Evolutionary conservation across 495 filamentous ascomycete species (phyloP).

Genomic region (Annulohypoxylon moriforme): DNA sequence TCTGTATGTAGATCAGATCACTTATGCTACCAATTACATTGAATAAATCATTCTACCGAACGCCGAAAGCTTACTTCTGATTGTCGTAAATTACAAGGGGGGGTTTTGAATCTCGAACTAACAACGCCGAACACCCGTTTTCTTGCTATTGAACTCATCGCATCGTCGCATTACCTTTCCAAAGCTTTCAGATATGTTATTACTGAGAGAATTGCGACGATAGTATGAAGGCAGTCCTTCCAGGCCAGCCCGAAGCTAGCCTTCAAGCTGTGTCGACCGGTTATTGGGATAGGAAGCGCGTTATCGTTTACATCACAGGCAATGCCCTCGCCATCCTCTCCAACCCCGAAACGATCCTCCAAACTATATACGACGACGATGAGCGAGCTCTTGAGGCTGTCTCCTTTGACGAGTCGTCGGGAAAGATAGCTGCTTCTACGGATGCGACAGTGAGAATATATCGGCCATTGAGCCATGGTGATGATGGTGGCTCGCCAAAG

Average conservation of each 20-base stretch:
- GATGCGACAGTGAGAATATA: conserved; percentile 78
- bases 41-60: conserved; percentile 1
- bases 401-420: conserved; percentile 80
- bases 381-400: conserved; percentile 75
- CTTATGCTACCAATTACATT: conserved; percentile 3
- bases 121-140: conserved; percentile 12
- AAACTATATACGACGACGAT: conserved; percentile 91
- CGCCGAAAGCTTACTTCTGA: conserved; percentile 7
- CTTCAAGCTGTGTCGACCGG: conserved; percentile 90
- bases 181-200: conserved; percentile 43
- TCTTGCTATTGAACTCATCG: not conserved
- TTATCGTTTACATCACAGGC: conserved; percentile 94
- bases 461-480: conserved; percentile 75
- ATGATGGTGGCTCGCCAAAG: conserved; percentile 69
- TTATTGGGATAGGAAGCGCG: conserved; percentile 80
- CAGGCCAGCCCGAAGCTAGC: conserved; percentile 88
- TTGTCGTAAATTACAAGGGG: conserved; percentile 2
- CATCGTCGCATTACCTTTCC: not conserved
- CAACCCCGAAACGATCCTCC: conserved; percentile 78
- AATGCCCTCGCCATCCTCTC: conserved; percentile 85
- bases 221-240: conserved; percentile 81
- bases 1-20: conserved; percentile 5
- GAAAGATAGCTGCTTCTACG: conserved; percentile 84
- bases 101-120: not conserved
- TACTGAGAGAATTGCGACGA: conserved; percentile 42